Evolutionary conservation across 2,329 filamentous ascomycete genomes (phyloP), one percentile per base, ranked within the genome.

Genomic region (Calonectria fujianensis): DNA sequence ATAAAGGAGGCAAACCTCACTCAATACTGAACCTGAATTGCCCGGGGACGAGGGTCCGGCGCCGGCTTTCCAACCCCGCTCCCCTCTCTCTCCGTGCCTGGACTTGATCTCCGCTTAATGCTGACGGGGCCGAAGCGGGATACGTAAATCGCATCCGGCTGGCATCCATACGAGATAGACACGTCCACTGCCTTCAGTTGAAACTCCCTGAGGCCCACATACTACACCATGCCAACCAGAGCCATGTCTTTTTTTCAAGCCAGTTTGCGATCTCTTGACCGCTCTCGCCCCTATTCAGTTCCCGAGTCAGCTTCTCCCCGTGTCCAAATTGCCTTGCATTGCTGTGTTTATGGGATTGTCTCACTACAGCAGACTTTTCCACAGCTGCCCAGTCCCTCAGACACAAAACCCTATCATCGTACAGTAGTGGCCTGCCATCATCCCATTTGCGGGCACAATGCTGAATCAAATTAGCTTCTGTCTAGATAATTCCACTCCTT

Each of bases 111-210:
- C 37, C 52, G 35, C 32, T 41, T 57, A 18, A 29, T 65, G 31
- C 45, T 65, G 7, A 13, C 35, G 39, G 35, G 45, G 10, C 18
- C 54, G 59, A 31, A 35, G 69, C 37, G 48, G 45, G 29, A 71
- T 45, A 20, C 54, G 29, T 27, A 59, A 71, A 71, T 65, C 48
- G 11, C 61, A 50, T 45, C 61, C 61, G 39, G 31, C 20, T 37
- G 29, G 50, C 59, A 65, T 37, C 48, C 69, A 18, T 65, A 57
- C 69, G 31, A 54, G 39, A 31, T 37, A 51, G 50, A 45, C 51
- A 45, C 50, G 16, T 11, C 32, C 24, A 39, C 45, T 29, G 41
- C 18, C 63, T 35, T 64, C 41, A 35, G 20, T 18, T 63, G 68
- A 45, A 59, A 45, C 29, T 35, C 61, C 57, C n/a, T 27, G n/a